Evolutionary conservation across 805 yeast genomes (phyloP).

Genomic region (Yamadazyma olivae): DNA sequence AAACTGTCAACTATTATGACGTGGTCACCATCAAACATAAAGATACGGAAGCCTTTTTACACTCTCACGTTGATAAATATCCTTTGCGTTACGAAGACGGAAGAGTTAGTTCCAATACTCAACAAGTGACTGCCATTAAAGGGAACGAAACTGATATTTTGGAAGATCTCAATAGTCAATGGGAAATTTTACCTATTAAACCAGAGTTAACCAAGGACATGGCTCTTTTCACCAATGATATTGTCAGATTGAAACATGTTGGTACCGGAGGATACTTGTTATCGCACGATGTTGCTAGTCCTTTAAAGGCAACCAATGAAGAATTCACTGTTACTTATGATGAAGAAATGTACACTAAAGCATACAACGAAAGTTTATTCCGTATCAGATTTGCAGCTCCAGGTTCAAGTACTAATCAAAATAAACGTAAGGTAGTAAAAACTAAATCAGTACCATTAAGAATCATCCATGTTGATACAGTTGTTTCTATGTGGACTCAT

Average conservation of each 20-base stretch:
- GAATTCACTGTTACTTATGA: constrained; percentile 76
- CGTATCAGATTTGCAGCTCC: constrained; percentile 53
- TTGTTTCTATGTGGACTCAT: constrained; percentile 94
- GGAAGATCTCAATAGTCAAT: constrained; percentile 66
- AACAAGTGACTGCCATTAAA: constrained; percentile 77
- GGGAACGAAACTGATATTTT: constrained; percentile 32
- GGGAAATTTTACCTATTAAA: constrained; percentile 75
- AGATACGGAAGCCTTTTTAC: constrained; percentile 74
- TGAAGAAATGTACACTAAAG: constrained; percentile 51
- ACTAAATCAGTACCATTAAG: constrained; percentile 70
- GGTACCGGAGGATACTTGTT: constrained; percentile 75
- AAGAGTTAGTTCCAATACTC: constrained; percentile 89
- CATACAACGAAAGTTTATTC: constrained; percentile 73
- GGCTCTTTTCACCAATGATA: constrained; percentile 63
- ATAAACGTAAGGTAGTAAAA: constrained; percentile 51
- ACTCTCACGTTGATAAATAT: constrained; percentile 73
- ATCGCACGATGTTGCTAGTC: constrained; percentile 96
- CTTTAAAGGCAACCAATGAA: constrained; percentile 86
- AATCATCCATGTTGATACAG: constrained; percentile 77
- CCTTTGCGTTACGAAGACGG: constrained; percentile 97
- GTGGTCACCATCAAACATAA: constrained; percentile 74
- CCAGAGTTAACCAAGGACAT: constrained; percentile 41
- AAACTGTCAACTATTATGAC: constrained; percentile 73
- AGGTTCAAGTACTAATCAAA: constrained; percentile 38
- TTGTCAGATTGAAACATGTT: constrained; percentile 76